Evolutionary conservation across 805 yeast species (phyloP).

Genomic region (Nakazawaea wyomingensis): DNA sequence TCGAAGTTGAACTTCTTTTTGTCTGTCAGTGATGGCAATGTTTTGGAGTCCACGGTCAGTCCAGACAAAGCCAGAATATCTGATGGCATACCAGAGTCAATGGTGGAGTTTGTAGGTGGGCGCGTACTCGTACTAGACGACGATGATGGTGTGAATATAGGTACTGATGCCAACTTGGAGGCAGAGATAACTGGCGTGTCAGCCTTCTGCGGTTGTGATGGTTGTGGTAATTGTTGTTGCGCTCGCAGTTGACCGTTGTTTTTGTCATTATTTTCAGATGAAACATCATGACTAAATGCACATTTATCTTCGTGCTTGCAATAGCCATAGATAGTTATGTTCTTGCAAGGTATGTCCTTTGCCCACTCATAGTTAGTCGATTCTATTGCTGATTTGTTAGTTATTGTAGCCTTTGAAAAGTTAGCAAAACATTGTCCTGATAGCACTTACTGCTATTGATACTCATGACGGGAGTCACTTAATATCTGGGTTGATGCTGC

Average conservation of each 20-base stretch:
- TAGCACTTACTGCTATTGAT: slow-evolving; percentile 14
- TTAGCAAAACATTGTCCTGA: neutral
- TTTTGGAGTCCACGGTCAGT: neutral
- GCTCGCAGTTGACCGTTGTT: slow-evolving; percentile 6
- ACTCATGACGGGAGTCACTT: too few species aligned
- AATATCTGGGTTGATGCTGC: too few species aligned
- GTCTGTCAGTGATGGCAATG: neutral
- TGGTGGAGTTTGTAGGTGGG: neutral
- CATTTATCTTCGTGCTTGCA: slow-evolving; percentile 86
- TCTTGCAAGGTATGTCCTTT: slow-evolving; percentile 75
- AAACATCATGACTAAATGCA: slow-evolving; percentile 62
- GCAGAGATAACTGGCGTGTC: slow-evolving; percentile 1
- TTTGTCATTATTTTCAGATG: slow-evolving; percentile 5
- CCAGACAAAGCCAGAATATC: neutral
- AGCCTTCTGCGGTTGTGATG: too few species aligned
- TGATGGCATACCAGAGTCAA: too few species aligned
- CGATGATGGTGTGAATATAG: slow-evolving; percentile 2
- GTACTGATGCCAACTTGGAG: slow-evolving; percentile 1
- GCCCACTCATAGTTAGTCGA: slow-evolving; percentile 47
- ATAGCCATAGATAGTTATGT: slow-evolving; percentile 78
- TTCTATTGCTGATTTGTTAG: neutral
- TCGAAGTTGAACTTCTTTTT: slow-evolving; percentile 38
- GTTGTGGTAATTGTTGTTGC: too few species aligned
- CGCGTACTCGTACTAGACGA: neutral
- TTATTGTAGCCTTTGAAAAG: neutral